phyloP scores from a whole-genome alignment of 768 basidiomycete species.

The Hydnomerulius pinastri region DNA sequence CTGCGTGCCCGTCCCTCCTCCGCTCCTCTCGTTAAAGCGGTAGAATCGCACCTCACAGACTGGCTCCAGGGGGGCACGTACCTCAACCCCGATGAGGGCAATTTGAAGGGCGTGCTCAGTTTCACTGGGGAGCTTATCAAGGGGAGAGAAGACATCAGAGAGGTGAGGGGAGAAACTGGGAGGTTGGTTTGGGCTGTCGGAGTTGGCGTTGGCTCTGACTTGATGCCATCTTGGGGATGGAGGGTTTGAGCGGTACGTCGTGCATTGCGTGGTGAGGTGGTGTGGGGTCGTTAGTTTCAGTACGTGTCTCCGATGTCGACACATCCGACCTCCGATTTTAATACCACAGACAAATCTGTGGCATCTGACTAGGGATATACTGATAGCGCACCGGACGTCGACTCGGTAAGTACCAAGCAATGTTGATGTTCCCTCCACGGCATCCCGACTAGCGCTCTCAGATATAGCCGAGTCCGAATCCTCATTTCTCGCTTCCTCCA shows the following conservation, averaged over 20 bases:
- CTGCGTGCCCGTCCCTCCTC: slow-evolving; percentile 56
- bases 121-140: slow-evolving; percentile 52
- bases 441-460: slow-evolving; percentile 15
- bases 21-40: slow-evolving; percentile 61
- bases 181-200: slow-evolving; percentile 73
- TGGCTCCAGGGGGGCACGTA: slow-evolving; percentile 70
- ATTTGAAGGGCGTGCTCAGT: slow-evolving; percentile 19
- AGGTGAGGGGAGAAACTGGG: slow-evolving; percentile 64
- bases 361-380: too few relatives aligned
- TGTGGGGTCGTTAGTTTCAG: slow-evolving; percentile 82
- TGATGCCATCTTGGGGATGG: slow-evolving; percentile 43
- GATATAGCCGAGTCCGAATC: slow-evolving; percentile 31
- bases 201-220: neutral
- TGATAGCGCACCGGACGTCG: slow-evolving; percentile 24
- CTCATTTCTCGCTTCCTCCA: too few relatives aligned
- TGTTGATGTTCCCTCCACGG: slow-evolving; percentile 10
- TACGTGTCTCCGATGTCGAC: slow-evolving; percentile 51
- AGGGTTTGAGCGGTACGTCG: slow-evolving; percentile 76
- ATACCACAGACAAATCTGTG: slow-evolving; percentile 19
- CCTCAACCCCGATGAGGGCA: slow-evolving; percentile 50
- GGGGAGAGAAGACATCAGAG: slow-evolving; percentile 54
- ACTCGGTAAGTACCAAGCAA: slow-evolving; percentile 17
- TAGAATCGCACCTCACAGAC: slow-evolving; percentile 61
- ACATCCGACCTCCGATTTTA: slow-evolving; percentile 44
- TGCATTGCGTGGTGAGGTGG: slow-evolving; percentile 82